phyloP scores from a whole-genome alignment of 495 filamentous ascomycete genomes.

The Haplographium delicatum region DNA sequence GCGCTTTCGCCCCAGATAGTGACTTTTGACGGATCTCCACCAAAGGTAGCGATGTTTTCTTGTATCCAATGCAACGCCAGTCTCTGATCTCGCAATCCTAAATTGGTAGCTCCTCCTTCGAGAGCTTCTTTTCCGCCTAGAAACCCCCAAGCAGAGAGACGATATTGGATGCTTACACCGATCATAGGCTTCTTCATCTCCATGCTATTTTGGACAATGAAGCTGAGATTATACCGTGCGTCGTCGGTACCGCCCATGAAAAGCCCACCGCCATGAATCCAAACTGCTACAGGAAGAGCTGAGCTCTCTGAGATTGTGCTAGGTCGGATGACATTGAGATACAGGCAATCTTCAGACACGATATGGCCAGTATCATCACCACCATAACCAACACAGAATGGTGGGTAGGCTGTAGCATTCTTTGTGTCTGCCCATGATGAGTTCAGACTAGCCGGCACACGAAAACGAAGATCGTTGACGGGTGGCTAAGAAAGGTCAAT shows the following conservation, averaged over 20 bases:
- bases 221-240: conserved; percentile 37
- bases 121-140: conserved; percentile 35
- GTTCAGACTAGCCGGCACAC: conserved; percentile 15
- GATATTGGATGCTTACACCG: conserved; percentile 56
- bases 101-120: conserved; percentile 45
- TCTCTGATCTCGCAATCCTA: conserved; percentile 54
- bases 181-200: conserved; percentile 54
- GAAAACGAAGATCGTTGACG: conserved; percentile 16
- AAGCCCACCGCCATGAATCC: conserved; percentile 65
- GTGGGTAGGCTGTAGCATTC: conserved; percentile 17
- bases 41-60: conserved; percentile 51
- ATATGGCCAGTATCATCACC: conserved; percentile 16
- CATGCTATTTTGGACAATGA: conserved; percentile 47
- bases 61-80: conserved; percentile 58
- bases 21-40: conserved; percentile 38
- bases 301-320: conserved; percentile 30
- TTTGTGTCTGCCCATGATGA: conserved; percentile 8
- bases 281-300: conserved; percentile 56
- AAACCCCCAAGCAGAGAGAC: conserved; percentile 51
- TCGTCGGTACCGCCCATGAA: conserved; percentile 51
- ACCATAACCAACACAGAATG: conserved; percentile 22
- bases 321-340: conserved; percentile 60
- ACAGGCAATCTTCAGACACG: conserved; percentile 56
- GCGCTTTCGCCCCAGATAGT: conserved; percentile 44
- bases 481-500: conserved; percentile 11